Conservation (phyloP, 805 yeast genomes). For the Hyphopichia homilentoma region DNA sequence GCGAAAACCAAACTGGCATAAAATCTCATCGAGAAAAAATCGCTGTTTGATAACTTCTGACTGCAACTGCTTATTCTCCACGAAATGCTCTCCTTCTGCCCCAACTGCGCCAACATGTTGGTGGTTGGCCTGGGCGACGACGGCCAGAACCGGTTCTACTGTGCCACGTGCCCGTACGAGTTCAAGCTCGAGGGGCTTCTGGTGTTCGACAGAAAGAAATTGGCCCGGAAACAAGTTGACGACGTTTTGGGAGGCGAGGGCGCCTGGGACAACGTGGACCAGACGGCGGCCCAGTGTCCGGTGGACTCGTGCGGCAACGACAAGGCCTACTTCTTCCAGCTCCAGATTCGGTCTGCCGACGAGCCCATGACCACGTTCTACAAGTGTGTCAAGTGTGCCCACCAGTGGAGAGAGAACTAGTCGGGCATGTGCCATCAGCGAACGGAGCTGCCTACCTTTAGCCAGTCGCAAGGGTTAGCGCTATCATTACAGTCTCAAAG, state of each 20-base stretch:
- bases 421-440: background rate
- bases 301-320: conserved; percentile 78
- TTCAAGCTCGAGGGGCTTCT: conserved; percentile 82
- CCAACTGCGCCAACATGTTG: conserved; percentile 89
- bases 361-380: conserved; percentile 99
- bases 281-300: conserved; percentile 91
- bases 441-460: no score
- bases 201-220: conserved; percentile 77
- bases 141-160: conserved; percentile 66
- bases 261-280: conserved; percentile 99
- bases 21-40: no score
- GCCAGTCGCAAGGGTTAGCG: no score
- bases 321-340: conserved; percentile 94
- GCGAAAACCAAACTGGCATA: no score
- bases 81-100: conserved; percentile 97
- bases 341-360: conserved; percentile 96
- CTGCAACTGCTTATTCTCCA: no score
- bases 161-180: conserved; percentile 94
- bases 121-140: conserved; percentile 56
- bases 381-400: conserved; percentile 88
- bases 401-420: conserved; percentile 95
- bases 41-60: no score
- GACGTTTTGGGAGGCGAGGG: conserved; percentile 96
- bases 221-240: conserved; percentile 87
- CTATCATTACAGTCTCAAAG: no score